Base-by-base conservation (phyloP, 495 filamentous ascomycete genomes). In the Parachaetomium inaequale region DNA sequence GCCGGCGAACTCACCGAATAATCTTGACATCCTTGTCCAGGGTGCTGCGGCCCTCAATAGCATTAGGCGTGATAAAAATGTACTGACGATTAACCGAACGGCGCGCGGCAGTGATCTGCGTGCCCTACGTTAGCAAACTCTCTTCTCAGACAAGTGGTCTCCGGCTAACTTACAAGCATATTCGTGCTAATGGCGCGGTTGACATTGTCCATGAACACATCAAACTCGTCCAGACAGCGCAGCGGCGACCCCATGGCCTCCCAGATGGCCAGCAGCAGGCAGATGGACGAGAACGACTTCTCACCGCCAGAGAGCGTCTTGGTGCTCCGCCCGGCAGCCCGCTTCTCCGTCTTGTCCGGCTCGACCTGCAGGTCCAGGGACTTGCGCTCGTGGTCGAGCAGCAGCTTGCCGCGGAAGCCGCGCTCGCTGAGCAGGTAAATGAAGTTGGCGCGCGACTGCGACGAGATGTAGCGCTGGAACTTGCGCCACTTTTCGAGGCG, bases 161-260 rank as follows among this genome's bases (percentile, higher is more conserved):
- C 55, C 32, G 6, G 8, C 19, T 55, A 31, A 77, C 86, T 76
- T 78, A 92, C 91, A 68, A 99, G 93, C 91, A 98, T 93, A 63
- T 89, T 88, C 64, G 96, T 95, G 67, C 90, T 93, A 67, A 95
- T 89, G 56, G 90, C 92, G 47, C 94, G 85, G 72, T 99, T 99
- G 59, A 97, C 91, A 64, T 86, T 89, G 68, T 99, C 94, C 94
- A 99, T 99, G 77, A 96, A 99, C 43, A 99, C 94, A 76, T 99
- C 94, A 69, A 97, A 99, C 76, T 99, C 94, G 75, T 99, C 94
- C 52, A 99, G 82, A 70, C 95, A 98, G 42, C 94, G 84, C 57
- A 99, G 86, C 0, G 93, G 93, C 12, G 89, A 91, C 7, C 93
- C 93, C 93, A 99, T 98, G 43, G 94, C 95, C 70, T 98, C 94